A percentile compares a stretch with the other conserved stretches of the same genome.
Conservation (phyloP, 2,329 filamentous ascomycete genomes). For the Cladosporium oxysporum region DNA sequence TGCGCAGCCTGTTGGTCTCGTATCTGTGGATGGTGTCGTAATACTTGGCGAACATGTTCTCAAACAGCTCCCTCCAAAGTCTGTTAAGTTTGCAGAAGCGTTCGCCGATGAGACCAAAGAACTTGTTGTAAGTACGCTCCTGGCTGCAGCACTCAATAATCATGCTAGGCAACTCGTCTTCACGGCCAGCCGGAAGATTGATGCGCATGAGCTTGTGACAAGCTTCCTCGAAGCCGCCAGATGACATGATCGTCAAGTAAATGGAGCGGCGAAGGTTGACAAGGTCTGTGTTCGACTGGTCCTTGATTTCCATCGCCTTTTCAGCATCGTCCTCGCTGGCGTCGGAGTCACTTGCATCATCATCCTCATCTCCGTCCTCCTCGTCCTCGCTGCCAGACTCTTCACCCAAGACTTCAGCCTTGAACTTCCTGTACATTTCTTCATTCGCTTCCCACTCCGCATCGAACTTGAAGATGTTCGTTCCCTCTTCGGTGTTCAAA, state of each 20-base stretch:
- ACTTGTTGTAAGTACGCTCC: constrained; percentile 96
- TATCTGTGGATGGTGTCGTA: constrained; percentile 98
- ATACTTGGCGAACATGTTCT: constrained; percentile 85
- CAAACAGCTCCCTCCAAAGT: constrained; percentile 90
- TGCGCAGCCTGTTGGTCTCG: constrained; percentile 91
- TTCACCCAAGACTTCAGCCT: constrained; percentile 91
- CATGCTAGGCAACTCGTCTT: constrained; percentile 92
- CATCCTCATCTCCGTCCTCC: constrained; percentile 65
- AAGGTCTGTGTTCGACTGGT: constrained; percentile 93
- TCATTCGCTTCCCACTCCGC: constrained; percentile 88
- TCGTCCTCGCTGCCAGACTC: constrained; percentile 75
- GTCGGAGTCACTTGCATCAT: constrained; percentile 61
- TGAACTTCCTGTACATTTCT: constrained; percentile 83
- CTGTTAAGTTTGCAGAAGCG: constrained; percentile 95
- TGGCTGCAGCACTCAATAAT: constrained; percentile 96
- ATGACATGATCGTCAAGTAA: constrained; percentile 97
- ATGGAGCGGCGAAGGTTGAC: constrained; percentile 92
- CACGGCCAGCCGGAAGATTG: constrained; percentile 80
- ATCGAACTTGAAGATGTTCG: constrained; percentile 97
- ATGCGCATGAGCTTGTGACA: constrained; percentile 93
- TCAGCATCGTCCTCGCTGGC: constrained; percentile 72
- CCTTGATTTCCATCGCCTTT: constrained; percentile 88
- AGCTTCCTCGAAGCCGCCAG: constrained; percentile 92
- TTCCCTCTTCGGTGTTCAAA: constrained; percentile 77
- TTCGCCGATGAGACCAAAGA: constrained; percentile 92